Conservation (phyloP, 2,329 filamentous ascomycete species). For the Oidium heveae region DNA sequence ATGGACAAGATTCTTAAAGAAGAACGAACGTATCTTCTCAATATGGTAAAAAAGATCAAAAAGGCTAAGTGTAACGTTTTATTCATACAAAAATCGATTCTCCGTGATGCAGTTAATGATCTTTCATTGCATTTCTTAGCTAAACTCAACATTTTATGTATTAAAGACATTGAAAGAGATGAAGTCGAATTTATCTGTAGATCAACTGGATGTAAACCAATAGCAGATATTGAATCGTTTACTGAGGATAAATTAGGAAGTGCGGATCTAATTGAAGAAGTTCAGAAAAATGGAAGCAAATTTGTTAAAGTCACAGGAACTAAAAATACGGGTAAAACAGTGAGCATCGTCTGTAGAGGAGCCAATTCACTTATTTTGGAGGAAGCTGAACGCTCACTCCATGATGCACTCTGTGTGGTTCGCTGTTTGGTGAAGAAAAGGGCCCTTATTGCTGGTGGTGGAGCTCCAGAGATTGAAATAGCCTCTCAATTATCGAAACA, state of each 20-base stretch:
- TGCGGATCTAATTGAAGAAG: conserved; percentile 83
- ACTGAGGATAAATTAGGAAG: conserved; percentile 93
- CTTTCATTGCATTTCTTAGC: conserved; percentile 91
- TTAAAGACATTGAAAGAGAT: conserved; percentile 97
- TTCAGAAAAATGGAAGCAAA: conserved; percentile 62
- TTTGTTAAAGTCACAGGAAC: conserved; percentile 92
- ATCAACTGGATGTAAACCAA: conserved; percentile 93
- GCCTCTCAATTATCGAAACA: conserved; percentile 64
- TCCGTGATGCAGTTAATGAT: conserved; percentile 93
- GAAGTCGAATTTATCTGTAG: conserved; percentile 99
- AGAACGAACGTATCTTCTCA: conserved; percentile 89
- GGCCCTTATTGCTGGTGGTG: conserved; percentile 91
- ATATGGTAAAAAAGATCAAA: conserved; percentile 99
- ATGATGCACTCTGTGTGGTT: conserved; percentile 94
- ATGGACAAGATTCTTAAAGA: conserved; percentile 99
- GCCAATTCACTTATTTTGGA: conserved; percentile 88
- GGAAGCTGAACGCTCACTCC: conserved; percentile 85
- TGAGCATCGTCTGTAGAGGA: conserved; percentile 82
- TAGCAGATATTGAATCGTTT: conserved; percentile 95
- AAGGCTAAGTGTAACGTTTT: conserved; percentile 99
- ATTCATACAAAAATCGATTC: conserved; percentile 93
- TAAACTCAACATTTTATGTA: conserved; percentile 79
- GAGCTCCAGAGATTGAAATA: conserved; percentile 90
- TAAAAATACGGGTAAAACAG: conserved; percentile 60
- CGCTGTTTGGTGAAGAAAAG: conserved; percentile 98